These are phyloP conservation scores for Fusarium redolens DNA, from an alignment of 2,329 filamentous ascomycete genomes.

Conservation along the genomic window DNA sequence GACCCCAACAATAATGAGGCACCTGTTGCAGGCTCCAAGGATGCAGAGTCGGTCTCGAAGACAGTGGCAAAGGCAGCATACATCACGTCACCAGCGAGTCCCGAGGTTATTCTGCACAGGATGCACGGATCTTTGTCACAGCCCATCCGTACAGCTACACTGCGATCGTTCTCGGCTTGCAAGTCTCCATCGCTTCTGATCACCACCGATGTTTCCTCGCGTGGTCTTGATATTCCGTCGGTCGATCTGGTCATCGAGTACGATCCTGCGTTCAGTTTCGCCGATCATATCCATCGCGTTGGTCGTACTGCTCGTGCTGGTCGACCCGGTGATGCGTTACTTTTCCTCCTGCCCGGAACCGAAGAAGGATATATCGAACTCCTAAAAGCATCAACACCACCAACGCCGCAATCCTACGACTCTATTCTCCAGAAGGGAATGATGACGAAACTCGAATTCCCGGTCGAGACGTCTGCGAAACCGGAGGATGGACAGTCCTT, in stretches of 20 bases:
- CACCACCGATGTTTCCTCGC: slow-evolving; percentile 94
- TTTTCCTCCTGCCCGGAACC: slow-evolving; percentile 90
- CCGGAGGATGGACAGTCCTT: slow-evolving; percentile 57
- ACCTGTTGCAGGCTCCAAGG: slow-evolving; percentile 46
- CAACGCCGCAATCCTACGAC: slow-evolving; percentile 64
- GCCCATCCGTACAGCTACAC: slow-evolving; percentile 85
- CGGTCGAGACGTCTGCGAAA: slow-evolving; percentile 74
- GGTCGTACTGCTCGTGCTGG: slow-evolving; percentile 95
- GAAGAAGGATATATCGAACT: slow-evolving; percentile 92
- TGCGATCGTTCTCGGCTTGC: slow-evolving; percentile 81
- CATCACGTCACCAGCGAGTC: slow-evolving; percentile 80
- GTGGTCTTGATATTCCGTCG: slow-evolving; percentile 93
- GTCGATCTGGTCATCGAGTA: slow-evolving; percentile 97
- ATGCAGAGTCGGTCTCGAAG: slow-evolving; percentile 56
- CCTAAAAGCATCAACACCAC: slow-evolving; percentile 65
- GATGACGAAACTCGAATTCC: slow-evolving; percentile 68
- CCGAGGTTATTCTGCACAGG: slow-evolving; percentile 79
- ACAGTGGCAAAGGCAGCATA: slow-evolving; percentile 78
- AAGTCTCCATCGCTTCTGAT: slow-evolving; percentile 84
- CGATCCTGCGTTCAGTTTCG: slow-evolving; percentile 91
- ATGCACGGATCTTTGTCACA: slow-evolving; percentile 95
- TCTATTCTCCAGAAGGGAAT: slow-evolving; percentile 74
- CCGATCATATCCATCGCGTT: slow-evolving; percentile 94
- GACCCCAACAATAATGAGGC: slow-evolving; percentile 48
- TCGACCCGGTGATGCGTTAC: slow-evolving; percentile 83